Percentiles rank a stretch among this genome's conserved stretches.
Evolutionary conservation across 495 filamentous ascomycete species (phyloP).

Genomic region (Penicillium robsamsonii): DNA sequence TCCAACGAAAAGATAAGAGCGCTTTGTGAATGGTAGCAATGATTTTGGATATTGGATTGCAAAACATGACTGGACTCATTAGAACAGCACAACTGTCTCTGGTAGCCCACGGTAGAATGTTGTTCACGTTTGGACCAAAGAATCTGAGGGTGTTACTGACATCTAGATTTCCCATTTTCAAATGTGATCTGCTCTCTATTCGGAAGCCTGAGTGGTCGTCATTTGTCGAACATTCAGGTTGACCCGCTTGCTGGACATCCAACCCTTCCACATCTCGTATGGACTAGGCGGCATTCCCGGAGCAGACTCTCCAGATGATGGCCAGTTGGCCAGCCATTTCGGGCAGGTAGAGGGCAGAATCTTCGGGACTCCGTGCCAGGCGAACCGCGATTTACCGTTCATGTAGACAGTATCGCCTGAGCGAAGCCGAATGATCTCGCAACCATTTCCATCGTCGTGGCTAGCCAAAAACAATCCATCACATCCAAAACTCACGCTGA

Average conservation of each 20-base stretch:
- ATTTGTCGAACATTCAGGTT: conserved; percentile 94
- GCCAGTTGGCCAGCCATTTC: conserved; percentile 71
- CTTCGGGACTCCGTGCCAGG: conserved; percentile 92
- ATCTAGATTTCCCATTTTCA: background rate
- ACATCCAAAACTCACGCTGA: conserved; percentile 85
- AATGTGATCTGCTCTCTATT: background rate
- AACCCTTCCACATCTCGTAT: conserved; percentile 69
- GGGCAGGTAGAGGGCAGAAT: conserved; percentile 77
- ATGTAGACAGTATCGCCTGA: conserved; percentile 86
- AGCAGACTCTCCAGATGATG: conserved; percentile 42
- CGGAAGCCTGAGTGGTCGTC: conserved; percentile 36
- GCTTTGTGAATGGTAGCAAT: background rate
- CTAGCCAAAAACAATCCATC: conserved; percentile 70
- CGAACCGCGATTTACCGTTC: conserved; percentile 72
- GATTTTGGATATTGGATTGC: background rate
- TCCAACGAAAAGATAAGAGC: background rate
- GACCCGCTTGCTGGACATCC: conserved; percentile 82
- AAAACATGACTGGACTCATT: background rate
- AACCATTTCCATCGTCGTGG: conserved; percentile 42
- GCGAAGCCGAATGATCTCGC: conserved; percentile 62
- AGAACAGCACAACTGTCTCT: background rate
- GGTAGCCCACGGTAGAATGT: background rate
- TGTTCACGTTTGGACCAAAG: background rate
- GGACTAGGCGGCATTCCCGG: conserved; percentile 22
- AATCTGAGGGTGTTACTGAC: background rate